phyloP scores from a whole-genome alignment of 805 yeast species.

The Yarrowia sp. region DNA sequence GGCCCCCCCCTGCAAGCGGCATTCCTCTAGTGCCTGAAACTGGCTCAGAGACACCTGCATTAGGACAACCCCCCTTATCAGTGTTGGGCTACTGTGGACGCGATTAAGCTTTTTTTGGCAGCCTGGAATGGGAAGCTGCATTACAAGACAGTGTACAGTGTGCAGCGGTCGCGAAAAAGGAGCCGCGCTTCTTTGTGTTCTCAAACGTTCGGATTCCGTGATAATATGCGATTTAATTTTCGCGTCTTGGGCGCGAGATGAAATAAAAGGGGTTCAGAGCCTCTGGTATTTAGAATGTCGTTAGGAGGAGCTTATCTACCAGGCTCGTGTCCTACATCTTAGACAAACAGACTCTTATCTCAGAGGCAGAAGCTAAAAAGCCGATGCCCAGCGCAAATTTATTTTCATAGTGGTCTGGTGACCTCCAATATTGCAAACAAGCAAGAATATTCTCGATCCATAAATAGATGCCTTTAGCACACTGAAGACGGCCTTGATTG shows the following conservation, averaged over 20 bases:
- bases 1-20: not conserved
- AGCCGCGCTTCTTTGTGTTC: conserved; percentile 3
- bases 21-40: not conserved
- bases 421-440: not conserved
- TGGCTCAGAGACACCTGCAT: not conserved
- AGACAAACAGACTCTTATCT: not conserved
- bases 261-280: not conserved
- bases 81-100: not conserved
- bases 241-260: not conserved
- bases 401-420: not conserved
- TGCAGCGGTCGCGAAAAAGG: not conserved
- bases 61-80: conserved; percentile 19
- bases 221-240: not conserved
- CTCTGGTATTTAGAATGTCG: no score
- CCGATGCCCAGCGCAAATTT: not conserved
- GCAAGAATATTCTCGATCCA: no score
- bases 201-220: not conserved
- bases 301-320: not conserved
- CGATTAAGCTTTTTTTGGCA: conserved; percentile 6
- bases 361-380: not conserved
- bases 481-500: no score
- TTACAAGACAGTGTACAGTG: not conserved
- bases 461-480: no score
- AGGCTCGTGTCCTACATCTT: not conserved
- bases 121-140: conserved; percentile 7